Conservation (phyloP, 139 green algal genomes). For the Coccomyxa sp. region DNA sequence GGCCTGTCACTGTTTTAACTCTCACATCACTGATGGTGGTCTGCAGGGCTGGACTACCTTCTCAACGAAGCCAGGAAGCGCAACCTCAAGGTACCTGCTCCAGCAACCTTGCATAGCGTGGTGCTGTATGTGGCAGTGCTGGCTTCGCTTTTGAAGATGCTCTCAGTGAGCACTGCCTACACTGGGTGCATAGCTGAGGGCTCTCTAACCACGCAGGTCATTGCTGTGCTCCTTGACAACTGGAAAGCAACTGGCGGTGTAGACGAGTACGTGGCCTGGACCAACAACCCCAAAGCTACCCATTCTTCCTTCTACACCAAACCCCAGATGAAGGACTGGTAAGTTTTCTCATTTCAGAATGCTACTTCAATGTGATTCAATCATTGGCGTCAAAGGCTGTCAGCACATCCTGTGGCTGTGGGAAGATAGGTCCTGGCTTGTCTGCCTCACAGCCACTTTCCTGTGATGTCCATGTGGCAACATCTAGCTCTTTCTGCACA, state of each 20-base stretch:
- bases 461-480: neutral
- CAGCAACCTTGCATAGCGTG: no score
- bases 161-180: neutral
- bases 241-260: slow-evolving; percentile 39
- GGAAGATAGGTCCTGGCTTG: no score
- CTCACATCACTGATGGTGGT: no score
- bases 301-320: slow-evolving; percentile 45
- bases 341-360: neutral
- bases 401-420: no score
- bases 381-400: no score
- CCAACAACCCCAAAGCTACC: neutral
- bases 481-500: neutral
- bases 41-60: slow-evolving; percentile 51
- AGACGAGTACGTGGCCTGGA: slow-evolving; percentile 36
- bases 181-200: neutral
- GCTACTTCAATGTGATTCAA: neutral
- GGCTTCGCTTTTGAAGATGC: no score
- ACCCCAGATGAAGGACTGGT: slow-evolving; percentile 11
- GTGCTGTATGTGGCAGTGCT: no score
- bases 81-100: slow-evolving; percentile 44
- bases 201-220: slow-evolving; percentile 19
- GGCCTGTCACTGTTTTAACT: no score
- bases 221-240: slow-evolving; percentile 45
- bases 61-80: slow-evolving; percentile 31
- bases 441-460: neutral